A percentile compares a stretch with the other conserved stretches of the same genome.
These are phyloP conservation scores for Epichloe festucae DNA, from an alignment of 2,329 filamentous ascomycete species.

Conservation along the genomic window DNA sequence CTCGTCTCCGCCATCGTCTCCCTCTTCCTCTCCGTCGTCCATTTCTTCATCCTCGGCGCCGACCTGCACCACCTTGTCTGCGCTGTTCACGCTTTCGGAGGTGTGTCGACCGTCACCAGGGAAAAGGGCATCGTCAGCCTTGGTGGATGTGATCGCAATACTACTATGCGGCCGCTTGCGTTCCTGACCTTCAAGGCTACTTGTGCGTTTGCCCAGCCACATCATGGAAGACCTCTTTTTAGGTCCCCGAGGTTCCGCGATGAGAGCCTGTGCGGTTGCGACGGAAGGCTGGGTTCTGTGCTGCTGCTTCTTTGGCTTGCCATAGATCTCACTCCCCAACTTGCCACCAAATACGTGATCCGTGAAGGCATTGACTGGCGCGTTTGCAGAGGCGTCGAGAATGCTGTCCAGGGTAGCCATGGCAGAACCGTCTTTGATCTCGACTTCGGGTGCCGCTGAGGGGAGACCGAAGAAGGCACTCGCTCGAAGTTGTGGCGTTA, in stretches of 20 bases:
- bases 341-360: conserved; percentile 75
- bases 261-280: conserved; percentile 12
- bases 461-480: conserved; percentile 78
- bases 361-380: conserved; percentile 83
- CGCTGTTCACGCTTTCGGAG: conserved; percentile 2
- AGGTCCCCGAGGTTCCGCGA: conserved; percentile 14
- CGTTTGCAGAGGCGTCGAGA: conserved; percentile 73
- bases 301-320: conserved; percentile 40
- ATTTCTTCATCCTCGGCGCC: conserved; percentile 17
- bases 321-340: conserved; percentile 64
- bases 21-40: conserved; percentile 20
- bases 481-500: conserved; percentile 81
- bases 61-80: conserved; percentile 5
- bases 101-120: neutral
- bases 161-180: conserved; percentile 12
- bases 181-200: conserved; percentile 17
- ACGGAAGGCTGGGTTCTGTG: conserved; percentile 20
- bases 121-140: conserved; percentile 11
- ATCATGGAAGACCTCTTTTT: conserved; percentile 40
- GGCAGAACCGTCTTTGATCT: conserved; percentile 66
- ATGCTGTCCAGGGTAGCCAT: conserved; percentile 84
- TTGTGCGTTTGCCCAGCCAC: conserved; percentile 30
- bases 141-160: conserved; percentile 11
- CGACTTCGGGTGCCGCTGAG: conserved; percentile 34
- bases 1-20: conserved; percentile 27